Percentiles rank a stretch among this genome's conserved stretches.
These are phyloP conservation scores for Dysphania ambrosioides DNA, from an alignment of 148 eudicot genomes.

Conservation along the genomic window DNA sequence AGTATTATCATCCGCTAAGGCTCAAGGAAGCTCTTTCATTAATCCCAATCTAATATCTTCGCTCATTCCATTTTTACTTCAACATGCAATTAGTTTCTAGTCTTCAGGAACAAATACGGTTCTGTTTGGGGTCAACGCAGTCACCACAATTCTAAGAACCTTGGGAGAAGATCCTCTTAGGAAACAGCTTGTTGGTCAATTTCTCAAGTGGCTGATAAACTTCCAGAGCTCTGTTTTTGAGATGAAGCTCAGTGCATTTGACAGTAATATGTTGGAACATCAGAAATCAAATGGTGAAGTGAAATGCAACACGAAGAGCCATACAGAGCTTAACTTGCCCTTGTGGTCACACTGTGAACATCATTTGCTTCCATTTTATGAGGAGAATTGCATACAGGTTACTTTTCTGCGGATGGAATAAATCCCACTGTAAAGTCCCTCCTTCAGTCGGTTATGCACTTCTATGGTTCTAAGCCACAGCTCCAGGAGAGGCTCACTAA, in stretches of 20 bases:
- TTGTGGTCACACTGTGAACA: background rate
- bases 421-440: background rate
- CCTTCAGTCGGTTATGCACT: background rate
- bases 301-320: background rate
- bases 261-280: background rate
- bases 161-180: too few relatives aligned
- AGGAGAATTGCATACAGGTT: background rate
- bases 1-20: too few relatives aligned
- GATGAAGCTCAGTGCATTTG: background rate
- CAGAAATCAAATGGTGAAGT: background rate
- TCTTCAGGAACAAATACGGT: too few relatives aligned
- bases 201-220: background rate
- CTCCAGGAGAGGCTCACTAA: background rate
- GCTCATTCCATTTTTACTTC: too few relatives aligned
- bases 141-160: too few relatives aligned
- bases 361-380: background rate
- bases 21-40: too few relatives aligned
- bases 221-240: background rate
- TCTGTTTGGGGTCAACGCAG: too few relatives aligned
- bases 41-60: too few relatives aligned
- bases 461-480: background rate
- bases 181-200: too few relatives aligned
- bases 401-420: background rate
- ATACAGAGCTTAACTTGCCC: background rate
- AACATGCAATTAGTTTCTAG: too few relatives aligned